These are phyloP conservation scores for Blastobotrys muscicola DNA, from an alignment of 805 yeast species.

Conservation along the genomic window DNA sequence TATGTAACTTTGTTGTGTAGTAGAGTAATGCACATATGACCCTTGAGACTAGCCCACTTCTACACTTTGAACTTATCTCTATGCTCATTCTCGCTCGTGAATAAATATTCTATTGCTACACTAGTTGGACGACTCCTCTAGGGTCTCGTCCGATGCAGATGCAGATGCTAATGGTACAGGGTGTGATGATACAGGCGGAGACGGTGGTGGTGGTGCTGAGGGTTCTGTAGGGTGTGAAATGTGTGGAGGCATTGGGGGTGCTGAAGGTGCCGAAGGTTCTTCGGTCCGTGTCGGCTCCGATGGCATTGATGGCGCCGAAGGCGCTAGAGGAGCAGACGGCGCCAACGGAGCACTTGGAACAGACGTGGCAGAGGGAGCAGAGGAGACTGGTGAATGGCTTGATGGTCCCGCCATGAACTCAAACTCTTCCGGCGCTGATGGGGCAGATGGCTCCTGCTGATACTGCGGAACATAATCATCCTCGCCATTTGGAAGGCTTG, in stretches of 20 bases:
- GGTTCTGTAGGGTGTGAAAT: not conserved
- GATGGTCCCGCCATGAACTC: not conserved
- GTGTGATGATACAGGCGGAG: too few relatives aligned
- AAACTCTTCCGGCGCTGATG: slow-evolving; percentile 4
- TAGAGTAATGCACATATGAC: too few relatives aligned
- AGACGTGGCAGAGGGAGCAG: not conserved
- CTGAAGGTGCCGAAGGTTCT: slow-evolving; percentile 1
- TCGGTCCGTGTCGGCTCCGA: not conserved
- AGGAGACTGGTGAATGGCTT: slow-evolving; percentile 8
- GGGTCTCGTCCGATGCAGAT: too few relatives aligned
- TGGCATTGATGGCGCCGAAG: not conserved
- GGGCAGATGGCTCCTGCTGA: slow-evolving; percentile 7
- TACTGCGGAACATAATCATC: slow-evolving; percentile 16
- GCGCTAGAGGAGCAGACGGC: not conserved
- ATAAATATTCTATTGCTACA: too few relatives aligned
- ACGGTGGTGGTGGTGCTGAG: too few relatives aligned
- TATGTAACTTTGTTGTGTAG: too few relatives aligned
- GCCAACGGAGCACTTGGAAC: not conserved
- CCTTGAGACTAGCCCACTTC: too few relatives aligned
- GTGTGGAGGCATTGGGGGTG: not conserved
- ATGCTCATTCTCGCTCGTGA: too few relatives aligned
- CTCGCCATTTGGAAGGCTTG: slow-evolving; percentile 2
- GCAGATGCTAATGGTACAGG: too few relatives aligned
- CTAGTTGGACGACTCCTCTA: too few relatives aligned
- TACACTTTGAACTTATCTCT: too few relatives aligned